A percentile compares a stretch with the other conserved stretches of the same genome.
Evolutionary conservation across 192 early-diverging fungal species (phyloP).

Genomic region (Rhizoclosmatium sp.): DNA sequence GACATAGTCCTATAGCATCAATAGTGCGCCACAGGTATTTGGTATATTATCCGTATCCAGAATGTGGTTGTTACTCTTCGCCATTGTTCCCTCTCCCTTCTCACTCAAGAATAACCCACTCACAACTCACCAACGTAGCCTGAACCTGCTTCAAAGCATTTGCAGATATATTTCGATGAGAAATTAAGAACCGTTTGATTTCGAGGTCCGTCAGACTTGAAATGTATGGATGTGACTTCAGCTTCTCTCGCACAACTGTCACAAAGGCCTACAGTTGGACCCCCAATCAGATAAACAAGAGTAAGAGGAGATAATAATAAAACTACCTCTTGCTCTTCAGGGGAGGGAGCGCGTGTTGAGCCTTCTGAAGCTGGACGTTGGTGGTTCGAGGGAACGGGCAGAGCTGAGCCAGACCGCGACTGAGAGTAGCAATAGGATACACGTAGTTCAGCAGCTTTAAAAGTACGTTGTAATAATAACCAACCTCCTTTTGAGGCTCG

Average conservation of each 20-base stretch:
- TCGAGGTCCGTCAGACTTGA: conserved; percentile 17
- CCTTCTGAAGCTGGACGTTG: conserved; percentile 21
- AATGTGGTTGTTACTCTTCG: too few species aligned
- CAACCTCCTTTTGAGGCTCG: too few species aligned
- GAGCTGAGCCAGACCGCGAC: background rate
- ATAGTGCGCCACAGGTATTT: too few species aligned
- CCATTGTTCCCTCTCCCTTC: too few species aligned
- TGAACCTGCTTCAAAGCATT: conserved; percentile 35
- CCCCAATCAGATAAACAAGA: background rate
- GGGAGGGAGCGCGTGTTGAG: background rate
- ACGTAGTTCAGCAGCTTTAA: too few species aligned
- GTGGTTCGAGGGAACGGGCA: background rate
- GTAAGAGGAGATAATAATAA: background rate
- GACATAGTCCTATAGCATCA: too few species aligned
- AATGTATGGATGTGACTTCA: conserved; percentile 27
- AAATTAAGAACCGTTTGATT: conserved; percentile 21
- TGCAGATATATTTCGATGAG: conserved; percentile 5
- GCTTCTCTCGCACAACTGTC: background rate
- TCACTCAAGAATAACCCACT: too few species aligned
- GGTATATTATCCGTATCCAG: too few species aligned
- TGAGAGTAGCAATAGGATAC: too few species aligned
- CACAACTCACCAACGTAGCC: conserved; percentile 23
- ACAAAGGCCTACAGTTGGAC: conserved; percentile 9
- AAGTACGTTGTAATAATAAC: too few species aligned
- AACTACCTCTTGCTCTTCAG: conserved; percentile 16